Evolutionary conservation across 2,329 filamentous ascomycete genomes (phyloP), one percentile per base, ranked within the genome.

Genomic region (Grosmannia clavigera): DNA sequence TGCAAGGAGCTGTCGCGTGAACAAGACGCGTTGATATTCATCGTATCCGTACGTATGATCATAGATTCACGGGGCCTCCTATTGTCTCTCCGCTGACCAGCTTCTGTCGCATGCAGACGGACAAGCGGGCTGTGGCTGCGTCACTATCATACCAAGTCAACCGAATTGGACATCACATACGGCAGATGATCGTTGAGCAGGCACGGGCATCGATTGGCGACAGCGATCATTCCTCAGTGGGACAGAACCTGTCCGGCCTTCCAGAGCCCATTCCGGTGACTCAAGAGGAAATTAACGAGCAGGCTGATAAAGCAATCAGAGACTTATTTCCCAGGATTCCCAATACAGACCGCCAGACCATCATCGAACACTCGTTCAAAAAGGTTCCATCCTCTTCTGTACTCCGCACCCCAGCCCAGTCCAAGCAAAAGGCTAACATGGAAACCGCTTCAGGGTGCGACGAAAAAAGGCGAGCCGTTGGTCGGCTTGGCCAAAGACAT

Each of bases 1-100:
- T 87, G 84, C 74, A 86, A 86, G 70, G 83, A 86, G 66, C 69
- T 85, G 25, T 86, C 83, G 1, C 76, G 84, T 64, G 80, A 84
- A 65, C 74, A 76, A 57, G 82, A 78, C 65, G 82, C 81, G 53
- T 81, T 84, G 78, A 81, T 86, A 19, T 86, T 84, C 65, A 85
- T 86, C 61, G 83, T 87, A 55, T 83, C 82, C 67, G 83, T 85
- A 76, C 65, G 80, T 16, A 6, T 56, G 55, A 7, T 19, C 31
- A 29, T 10, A 33, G n/a, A 27, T n/a, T n/a, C 7, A n/a, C 7
- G 7, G 7, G 19, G 19, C 19, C 19, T 9, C 19, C 19, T 25
- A 22, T 6, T 31, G 19, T 31, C 43, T 16, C 7, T 50, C 22
- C 22, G 27, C 35, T 19, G 35, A 35, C 19, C 3, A 12, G 52